Base-by-base conservation (phyloP, 345 rosid genomes). In the Eucalyptus regnans region DNA sequence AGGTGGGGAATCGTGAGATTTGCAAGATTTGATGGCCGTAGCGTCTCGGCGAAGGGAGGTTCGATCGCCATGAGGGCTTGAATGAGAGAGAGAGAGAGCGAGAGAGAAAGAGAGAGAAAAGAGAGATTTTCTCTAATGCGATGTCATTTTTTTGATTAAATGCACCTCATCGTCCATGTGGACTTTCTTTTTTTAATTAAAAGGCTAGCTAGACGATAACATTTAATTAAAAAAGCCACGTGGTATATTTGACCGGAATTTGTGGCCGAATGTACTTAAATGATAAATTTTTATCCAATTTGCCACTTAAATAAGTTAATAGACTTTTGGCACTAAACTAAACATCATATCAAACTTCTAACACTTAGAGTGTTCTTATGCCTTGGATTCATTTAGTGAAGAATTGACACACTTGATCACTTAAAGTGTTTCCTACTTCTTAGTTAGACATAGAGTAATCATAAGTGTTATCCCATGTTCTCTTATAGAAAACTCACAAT, bases 241-340 rank as follows among this genome's bases (percentile, higher is more conserved):
- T 23, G 1, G 3, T 9, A 56, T 56, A 22, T 56, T 56, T 56
- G 6, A 23, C 0, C 0, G 0, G 29, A 56, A 9, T 56, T 56
- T 56, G 6, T 23, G 3, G 3, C 1, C 0, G 0, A 20, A 56
- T 20, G 2, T 0, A 56, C 5, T 2, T 56, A 56, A 56, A 56
- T 23, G 5, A 56, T 56, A 0, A 23, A 1, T 56, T 23, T 56
- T 56, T 23, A 22, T 56, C 0, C 3, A 56, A 56, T 56, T 56
- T 9, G 0, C 1, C 1, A 56, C 0, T 56, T 56, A 2, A 2
- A 23, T 56, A 3, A 23, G 29, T 56, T 9, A 23, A 0, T 56
- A 0, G 0, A 56, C 6, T 56, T 56, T 56, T 56, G 3, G 2
- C 1, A 0, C 0, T 2, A 56, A 56, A 23, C 0, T 56, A 0